Evolutionary conservation across 2,329 filamentous ascomycete species (phyloP), one percentile per base, ranked within the genome.

Genomic region (Magnaporthiopsis poae): DNA sequence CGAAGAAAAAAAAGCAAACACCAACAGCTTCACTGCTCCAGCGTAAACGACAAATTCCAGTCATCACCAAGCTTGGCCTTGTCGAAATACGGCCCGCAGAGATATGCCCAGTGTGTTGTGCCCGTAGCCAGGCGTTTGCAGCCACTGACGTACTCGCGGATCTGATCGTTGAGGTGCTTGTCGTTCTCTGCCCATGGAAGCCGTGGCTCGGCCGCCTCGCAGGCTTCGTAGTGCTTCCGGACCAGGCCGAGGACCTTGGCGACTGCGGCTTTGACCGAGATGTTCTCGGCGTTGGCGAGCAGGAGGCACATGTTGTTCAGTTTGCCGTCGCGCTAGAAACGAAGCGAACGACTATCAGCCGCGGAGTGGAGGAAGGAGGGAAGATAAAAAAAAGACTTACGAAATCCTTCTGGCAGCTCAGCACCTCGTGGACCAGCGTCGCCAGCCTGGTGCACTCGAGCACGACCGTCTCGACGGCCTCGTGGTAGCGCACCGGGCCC

Each of bases 131-230:
- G 62, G 46, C 62, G 60, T 60, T 68, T 61, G 46, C 68, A 64
- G 31, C 64, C 46, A 11, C 59, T 61, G 25, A 67, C 62, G 3
- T 67, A 70, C 35, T 67, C 68, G 56, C 66, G 69, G 33, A 77
- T 69, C 12, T 69, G 73, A 25, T 76, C 75, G 33, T 74, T 60
- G 3, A 60, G n/a, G 39, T 46, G 13, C 59, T 27, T 27, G n/a
- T 27, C 59, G n/a, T 27, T 3, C 11, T 60, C 59, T 13, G 59
- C 12, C 59, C n/a, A 60, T 0, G 59, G 59, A 12, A 60, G 59
- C 5, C 59, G 59, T 18, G n/a, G 0, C n/a, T 25, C 59, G 9
- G 59, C 59, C 59, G n/a, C n/a, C 59, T 60, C 59, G n/a, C 59
- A 60, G n/a, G 59, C 59, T 9, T 25, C 59, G 59, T 60, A 60